Percentiles rank a stretch among this genome's conserved stretches.
These are phyloP conservation scores for Cytospora leucostoma DNA, from an alignment of 2,329 filamentous ascomycete species.

Conservation along the genomic window DNA sequence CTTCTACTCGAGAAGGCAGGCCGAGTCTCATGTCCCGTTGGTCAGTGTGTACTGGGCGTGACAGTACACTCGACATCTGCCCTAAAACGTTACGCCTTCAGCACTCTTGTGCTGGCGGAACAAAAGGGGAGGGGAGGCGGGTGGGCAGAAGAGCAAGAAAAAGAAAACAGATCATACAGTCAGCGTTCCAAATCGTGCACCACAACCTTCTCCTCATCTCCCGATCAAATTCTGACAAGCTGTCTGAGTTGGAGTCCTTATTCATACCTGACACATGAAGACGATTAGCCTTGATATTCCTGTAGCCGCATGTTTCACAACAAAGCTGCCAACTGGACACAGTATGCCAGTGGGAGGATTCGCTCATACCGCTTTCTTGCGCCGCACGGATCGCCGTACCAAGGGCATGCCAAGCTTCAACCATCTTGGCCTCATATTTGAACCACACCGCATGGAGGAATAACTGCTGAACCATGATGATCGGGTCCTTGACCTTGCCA, in stretches of 20 bases:
- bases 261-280: slow-evolving; percentile 1
- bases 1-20: slow-evolving; percentile 7
- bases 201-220: slow-evolving; percentile 11
- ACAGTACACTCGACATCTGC: slow-evolving; percentile 14
- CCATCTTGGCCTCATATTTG: slow-evolving; percentile 49
- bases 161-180: neutral
- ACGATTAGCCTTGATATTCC: neutral
- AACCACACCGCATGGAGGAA: slow-evolving; percentile 49
- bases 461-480: slow-evolving; percentile 50
- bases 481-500: slow-evolving; percentile 40
- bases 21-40: slow-evolving; percentile 6
- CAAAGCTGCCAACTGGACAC: neutral
- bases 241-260: neutral
- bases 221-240: slow-evolving; percentile 5
- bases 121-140: neutral
- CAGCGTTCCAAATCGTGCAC: slow-evolving; percentile 15
- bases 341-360: neutral
- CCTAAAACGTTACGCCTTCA: neutral
- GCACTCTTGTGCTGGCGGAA: neutral
- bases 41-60: slow-evolving; percentile 10
- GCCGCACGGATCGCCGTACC: slow-evolving; percentile 47
- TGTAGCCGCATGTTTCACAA: neutral
- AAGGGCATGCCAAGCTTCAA: slow-evolving; percentile 51
- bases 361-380: slow-evolving; percentile 46
- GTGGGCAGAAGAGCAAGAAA: neutral